phyloP scores from a whole-genome alignment of 768 basidiomycete species.

The Leccinum longicurvipes region DNA sequence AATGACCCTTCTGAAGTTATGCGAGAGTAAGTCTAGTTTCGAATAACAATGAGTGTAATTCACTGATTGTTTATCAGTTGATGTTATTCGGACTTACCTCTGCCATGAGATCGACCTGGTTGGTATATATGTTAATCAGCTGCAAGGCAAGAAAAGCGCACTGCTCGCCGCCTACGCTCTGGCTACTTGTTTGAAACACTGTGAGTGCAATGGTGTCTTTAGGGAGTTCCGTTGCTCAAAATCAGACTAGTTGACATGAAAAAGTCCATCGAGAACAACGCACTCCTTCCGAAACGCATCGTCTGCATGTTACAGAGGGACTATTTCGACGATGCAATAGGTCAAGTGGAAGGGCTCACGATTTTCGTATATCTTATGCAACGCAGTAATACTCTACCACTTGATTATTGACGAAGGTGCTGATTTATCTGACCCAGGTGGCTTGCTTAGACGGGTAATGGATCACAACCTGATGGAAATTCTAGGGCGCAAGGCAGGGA shows the following conservation, averaged over 20 bases:
- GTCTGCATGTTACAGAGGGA: slow-evolving; percentile 19
- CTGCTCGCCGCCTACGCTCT: slow-evolving; percentile 23
- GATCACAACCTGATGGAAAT: slow-evolving; percentile 15
- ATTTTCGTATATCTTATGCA: slow-evolving; percentile 21
- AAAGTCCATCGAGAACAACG: slow-evolving; percentile 1
- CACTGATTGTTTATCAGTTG: slow-evolving; percentile 9
- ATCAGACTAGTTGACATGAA: slow-evolving; percentile 12
- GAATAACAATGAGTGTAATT: not conserved
- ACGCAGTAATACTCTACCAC: slow-evolving; percentile 5
- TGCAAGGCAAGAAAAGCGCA: slow-evolving; percentile 13
- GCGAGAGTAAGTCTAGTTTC: slow-evolving; percentile 12
- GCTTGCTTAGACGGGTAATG: slow-evolving; percentile 9
- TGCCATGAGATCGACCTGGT: not conserved
- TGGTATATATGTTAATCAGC: slow-evolving; percentile 13
- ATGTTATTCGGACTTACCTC: slow-evolving; percentile 4
- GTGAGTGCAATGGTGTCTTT: slow-evolving; percentile 3
- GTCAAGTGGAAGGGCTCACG: slow-evolving; percentile 23
- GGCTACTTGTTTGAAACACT: slow-evolving; percentile 8
- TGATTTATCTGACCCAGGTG: slow-evolving; percentile 4
- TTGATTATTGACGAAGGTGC: not conserved
- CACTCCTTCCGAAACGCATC: slow-evolving; percentile 6
- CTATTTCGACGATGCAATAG: slow-evolving; percentile 24
- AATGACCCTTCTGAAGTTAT: slow-evolving; percentile 21
- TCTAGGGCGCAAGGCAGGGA: slow-evolving; percentile 15
- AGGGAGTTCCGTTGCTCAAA: not conserved